Evolutionary conservation across 257 asterid genomes (phyloP).

Genomic region (Thymus quinquecostatus): DNA sequence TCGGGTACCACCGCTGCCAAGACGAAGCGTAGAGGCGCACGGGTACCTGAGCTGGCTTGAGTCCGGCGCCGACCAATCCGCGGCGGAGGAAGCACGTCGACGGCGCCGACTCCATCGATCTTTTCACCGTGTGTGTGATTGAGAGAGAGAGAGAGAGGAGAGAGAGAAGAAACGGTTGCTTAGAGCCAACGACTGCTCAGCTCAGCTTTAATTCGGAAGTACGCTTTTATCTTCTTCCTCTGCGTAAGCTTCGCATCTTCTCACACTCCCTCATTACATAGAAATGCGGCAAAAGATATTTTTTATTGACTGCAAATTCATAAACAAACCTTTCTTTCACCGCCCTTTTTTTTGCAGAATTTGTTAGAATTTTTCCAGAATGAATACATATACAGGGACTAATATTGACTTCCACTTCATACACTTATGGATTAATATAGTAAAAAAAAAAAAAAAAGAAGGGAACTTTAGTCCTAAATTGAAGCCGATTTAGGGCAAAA

Average conservation of each 20-base stretch:
- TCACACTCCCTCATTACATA: not conserved
- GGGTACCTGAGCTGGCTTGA: constrained; percentile 35
- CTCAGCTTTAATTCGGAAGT: constrained; percentile 34
- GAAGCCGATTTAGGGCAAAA: too few species aligned
- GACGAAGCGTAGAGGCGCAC: constrained; percentile 47
- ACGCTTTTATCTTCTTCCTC: constrained; percentile 30
- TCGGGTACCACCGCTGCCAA: constrained; percentile 49
- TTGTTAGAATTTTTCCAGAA: too few species aligned
- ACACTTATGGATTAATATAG: too few species aligned
- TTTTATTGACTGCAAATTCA: too few species aligned
- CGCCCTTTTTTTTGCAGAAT: too few species aligned
- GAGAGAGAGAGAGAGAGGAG: too few species aligned
- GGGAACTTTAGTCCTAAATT: too few species aligned
- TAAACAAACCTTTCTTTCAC: too few species aligned
- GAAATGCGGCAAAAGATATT: not conserved
- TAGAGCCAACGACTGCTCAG: constrained; percentile 59
- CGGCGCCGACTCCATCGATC: constrained; percentile 68
- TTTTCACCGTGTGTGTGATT: constrained; percentile 27
- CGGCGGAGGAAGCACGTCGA: constrained; percentile 56
- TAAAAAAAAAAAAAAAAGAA: too few species aligned
- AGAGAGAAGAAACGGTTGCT: constrained; percentile 49
- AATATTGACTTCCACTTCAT: too few species aligned
- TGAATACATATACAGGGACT: too few species aligned
- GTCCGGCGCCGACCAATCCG: constrained; percentile 43
- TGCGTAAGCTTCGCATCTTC: constrained; percentile 26